Percentiles rank a stretch among this genome's conserved stretches.
Evolutionary conservation across 495 filamentous ascomycete species (phyloP).

Genomic region (Aspergillus coremiiformis): DNA sequence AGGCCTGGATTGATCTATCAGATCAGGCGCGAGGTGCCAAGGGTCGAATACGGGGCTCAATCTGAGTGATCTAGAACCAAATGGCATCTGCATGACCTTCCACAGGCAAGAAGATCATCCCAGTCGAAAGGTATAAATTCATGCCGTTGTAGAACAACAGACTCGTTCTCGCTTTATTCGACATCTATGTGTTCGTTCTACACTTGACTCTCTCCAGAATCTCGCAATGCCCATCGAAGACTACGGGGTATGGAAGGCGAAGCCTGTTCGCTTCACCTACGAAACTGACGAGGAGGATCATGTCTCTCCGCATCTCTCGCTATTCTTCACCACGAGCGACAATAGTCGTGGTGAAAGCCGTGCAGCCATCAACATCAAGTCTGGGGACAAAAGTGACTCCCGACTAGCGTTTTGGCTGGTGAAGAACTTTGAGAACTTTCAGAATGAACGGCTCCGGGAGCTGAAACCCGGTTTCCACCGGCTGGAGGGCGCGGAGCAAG

Average conservation of each 20-base stretch:
- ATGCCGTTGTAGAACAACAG: too few relatives aligned
- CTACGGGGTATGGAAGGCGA: slow-evolving; percentile 19
- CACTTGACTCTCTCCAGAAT: too few relatives aligned
- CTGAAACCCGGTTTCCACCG: not conserved
- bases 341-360: not conserved
- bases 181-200: too few relatives aligned
- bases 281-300: slow-evolving; percentile 7
- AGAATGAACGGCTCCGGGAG: not conserved
- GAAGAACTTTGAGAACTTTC: not conserved
- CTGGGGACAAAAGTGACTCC: not conserved
- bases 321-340: slow-evolving; percentile 9
- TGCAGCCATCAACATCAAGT: slow-evolving; percentile 8
- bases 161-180: too few relatives aligned
- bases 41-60: too few relatives aligned
- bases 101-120: too few relatives aligned
- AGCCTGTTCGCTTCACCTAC: slow-evolving; percentile 5
- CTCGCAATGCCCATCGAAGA: slow-evolving; percentile 13
- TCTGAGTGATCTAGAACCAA: too few relatives aligned
- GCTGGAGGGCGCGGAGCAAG: not conserved
- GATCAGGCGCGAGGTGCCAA: too few relatives aligned
- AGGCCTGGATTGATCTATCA: too few relatives aligned
- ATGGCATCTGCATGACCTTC: too few relatives aligned
- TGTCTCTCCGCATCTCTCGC: slow-evolving; percentile 13
- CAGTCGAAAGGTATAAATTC: too few relatives aligned
- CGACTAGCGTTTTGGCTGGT: slow-evolving; percentile 4